Base-by-base conservation (phyloP, 2,329 filamentous ascomycete genomes). In the Calonectria pseudoreteaudii region DNA sequence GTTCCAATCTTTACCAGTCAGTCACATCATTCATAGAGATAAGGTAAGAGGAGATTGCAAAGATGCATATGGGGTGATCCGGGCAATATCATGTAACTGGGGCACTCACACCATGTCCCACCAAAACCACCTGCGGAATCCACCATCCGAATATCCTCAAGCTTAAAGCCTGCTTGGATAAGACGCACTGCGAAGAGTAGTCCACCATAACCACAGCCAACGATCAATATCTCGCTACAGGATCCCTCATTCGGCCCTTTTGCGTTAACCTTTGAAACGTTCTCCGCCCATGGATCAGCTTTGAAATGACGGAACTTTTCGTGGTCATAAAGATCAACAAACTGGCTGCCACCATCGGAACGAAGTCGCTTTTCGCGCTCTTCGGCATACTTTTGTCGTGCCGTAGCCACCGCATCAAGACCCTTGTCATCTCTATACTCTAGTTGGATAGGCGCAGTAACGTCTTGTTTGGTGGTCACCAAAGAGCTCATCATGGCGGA, bases 1-100 rank as follows among this genome's bases (percentile, higher is more conserved):
- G 74, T 89, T 89, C 86, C 87, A 89, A 71, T 87, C 58, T 62
- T 3, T 28, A 2, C 4, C 1, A 26, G 31, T 62, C 23, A 62
- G 56, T 28, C 11, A 52, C 16, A 28, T 52, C 10, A 36, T 36
- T 36, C 34, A 36, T 14, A 38, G 14, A 5, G 38, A 41, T 41
- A 41, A 41, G 20, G 38, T 20, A 16, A 41, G 16, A 41, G 14
- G 4, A 38, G 11, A 38, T 38, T 4, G 36, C 36, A 38, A 38
- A 26, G 18, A 0, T 20, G 7, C 23, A n/a, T 14, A 31, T 34
- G 31, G 8, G 31, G 31, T 34, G 9, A 34, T 34, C 31, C 31
- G 30, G 30, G 30, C 30, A 31, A 31, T 31, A 4, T 31, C 30
- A 31, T 31, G 4, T 31, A 31, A 31, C 4, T 34, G 31, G 31